Base-by-base conservation (phyloP, 805 yeast species). In the Metschnikowia lachancei region DNA sequence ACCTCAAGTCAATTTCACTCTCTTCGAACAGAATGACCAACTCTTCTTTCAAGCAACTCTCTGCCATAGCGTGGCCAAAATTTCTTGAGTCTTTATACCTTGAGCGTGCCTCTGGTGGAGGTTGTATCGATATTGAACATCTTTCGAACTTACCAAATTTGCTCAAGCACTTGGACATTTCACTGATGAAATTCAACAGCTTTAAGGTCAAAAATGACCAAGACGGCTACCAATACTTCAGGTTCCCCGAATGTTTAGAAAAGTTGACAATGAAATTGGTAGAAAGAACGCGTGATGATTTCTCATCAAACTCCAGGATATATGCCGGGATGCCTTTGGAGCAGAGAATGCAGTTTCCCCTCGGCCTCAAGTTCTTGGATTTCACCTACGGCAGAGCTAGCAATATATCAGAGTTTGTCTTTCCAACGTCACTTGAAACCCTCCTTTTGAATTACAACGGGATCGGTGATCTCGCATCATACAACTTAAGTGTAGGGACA, bases 381-480 rank as follows among this genome's bases (percentile, higher is more conserved):
- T 45, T 69, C 37, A 48, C 58, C 1, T 62, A 57, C 17, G 65
- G 71, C 41, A 43, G 50, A 4, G 48, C 67, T 22, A 41, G 24
- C 12, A 33, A 41, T 7, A 54, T 68, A 2, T 37, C 51, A 1
- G 45, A 46, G 17, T 62, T 67, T 41, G 45, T 48, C 26, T 63
- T 65, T 38, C 68, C 67, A 0, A 16, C 14, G 1, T 56, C 62
- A 1, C 47, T 67, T 20, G 36, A 42, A 17, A 52, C 51, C 13
- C 51, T 67, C 16, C 53, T 59, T 3, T 48, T 67, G 17, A 47
- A 61, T 3, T 67, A 65, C 1, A 65, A 65, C 47, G 46, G 50
- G 12, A 53, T 67, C 18, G 36, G 24, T 5, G 58, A 58, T 29
- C 50, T 66, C 41, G 39, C 45, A 9, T 33, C 56, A 2, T 66